Base-by-base conservation (phyloP, 306 rosid species). In the Cotoneaster glaucophyllus region DNA sequence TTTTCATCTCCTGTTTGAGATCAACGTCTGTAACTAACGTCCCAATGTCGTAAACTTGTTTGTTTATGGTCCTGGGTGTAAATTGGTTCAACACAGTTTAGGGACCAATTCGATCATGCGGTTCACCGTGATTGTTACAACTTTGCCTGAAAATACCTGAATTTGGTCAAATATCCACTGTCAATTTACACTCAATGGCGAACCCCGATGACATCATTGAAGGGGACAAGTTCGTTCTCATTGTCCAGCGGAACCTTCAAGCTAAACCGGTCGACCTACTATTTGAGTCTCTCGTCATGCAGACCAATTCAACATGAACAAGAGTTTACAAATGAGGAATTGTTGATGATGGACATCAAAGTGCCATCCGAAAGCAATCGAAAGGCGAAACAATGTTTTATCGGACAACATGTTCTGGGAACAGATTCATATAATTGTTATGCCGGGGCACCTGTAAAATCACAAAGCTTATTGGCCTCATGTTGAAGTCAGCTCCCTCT, bases 401-500 rank as follows among this genome's bases (percentile, higher is more conserved):
- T 39, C 44, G 3, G 12, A 9, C 44, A 9, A 41, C 44, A 41
- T 41, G 11, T 41, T 70, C 48, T 52, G 28, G 25, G 3, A 45
- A 59, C 65, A 22, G 15, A 19, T 12, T 67, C 31, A 41, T 31
- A 29, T 53, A 52, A 52, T 11, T 50, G 63, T 45, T 29, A 28
- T 52, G 74, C 25, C 29, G 45, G 74, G 21, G 32, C 28, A 44
- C 52, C 75, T 34, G 24, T 22, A 34, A 56, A 56, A 32, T 31
- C 74, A 53, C 4, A 15, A 32, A 39, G 64, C 62, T 78, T 59
- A 11, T 69, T 24, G 45, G 61, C 52, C 43, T 81, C 45, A 61
- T 57, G 76, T 78, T 73, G 61, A 78, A 61, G 83, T 81, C 81
- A 65, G 24, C 66, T 81, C 78, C 74, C 64, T 71, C 76, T 83